Conservation (phyloP, 306 rosid species). For the Dryas alaskensis region DNA sequence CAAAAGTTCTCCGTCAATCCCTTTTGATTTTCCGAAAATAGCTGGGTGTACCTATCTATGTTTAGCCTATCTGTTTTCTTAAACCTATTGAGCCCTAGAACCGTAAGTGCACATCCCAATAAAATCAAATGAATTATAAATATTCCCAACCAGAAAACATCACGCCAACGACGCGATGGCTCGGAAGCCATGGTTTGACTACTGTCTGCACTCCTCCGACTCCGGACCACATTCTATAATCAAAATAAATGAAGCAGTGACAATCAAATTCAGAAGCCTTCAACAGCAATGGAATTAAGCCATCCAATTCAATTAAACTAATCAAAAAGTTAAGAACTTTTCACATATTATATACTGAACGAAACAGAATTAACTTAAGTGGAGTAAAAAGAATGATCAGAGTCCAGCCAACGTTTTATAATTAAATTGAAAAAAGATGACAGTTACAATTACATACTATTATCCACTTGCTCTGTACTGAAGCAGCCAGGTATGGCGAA, state of each 20-base stretch:
- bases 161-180: slow-evolving; percentile 73
- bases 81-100: slow-evolving; percentile 82
- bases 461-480: no score
- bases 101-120: slow-evolving; percentile 56
- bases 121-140: slow-evolving; percentile 70
- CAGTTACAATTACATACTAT: no score
- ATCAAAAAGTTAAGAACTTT: not conserved
- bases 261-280: slow-evolving; percentile 9
- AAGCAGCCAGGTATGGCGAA: not conserved
- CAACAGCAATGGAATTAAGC: not conserved
- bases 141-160: slow-evolving; percentile 77
- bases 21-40: slow-evolving; percentile 50
- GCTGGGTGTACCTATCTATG: slow-evolving; percentile 62
- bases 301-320: not conserved
- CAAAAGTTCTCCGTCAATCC: slow-evolving; percentile 84
- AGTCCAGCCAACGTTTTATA: not conserved
- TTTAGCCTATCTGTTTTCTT: slow-evolving; percentile 69
- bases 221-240: slow-evolving; percentile 41
- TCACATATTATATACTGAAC: not conserved
- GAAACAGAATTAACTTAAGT: not conserved
- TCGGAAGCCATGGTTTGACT: slow-evolving; percentile 49
- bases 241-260: not conserved
- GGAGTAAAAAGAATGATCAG: not conserved
- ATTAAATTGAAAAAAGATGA: not conserved
- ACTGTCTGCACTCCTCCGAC: slow-evolving; percentile 45